Evolutionary conservation across 345 rosid genomes (phyloP), one percentile per base, ranked within the genome.

Genomic region (Citrus trifoliata): DNA sequence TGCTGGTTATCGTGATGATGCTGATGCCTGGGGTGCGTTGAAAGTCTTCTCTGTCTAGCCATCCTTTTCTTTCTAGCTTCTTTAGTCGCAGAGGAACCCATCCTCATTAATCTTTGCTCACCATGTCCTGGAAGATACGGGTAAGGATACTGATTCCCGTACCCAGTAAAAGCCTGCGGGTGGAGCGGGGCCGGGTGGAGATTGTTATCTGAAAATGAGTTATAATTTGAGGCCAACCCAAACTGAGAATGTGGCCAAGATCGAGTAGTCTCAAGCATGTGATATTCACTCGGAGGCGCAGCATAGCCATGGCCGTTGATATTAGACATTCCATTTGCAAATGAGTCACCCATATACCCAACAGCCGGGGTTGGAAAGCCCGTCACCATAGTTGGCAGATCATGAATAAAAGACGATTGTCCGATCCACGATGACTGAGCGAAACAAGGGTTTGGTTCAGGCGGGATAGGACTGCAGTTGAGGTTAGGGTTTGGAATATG

Each of bases 51-150:
- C 82, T 96, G 98, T 82, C 99, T 88, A 0, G 98, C 99, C 99
- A 97, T 97, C 62, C 99, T 88, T 88, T 96, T 96, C 92, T 93
- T 97, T 84, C 98, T 86, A 2, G 99, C 99, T 60, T 97, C 98
- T 80, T 94, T 94, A 0, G 98, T 93, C 1, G 97, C 97, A 0
- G 96, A 94, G 0, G 98, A 89, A 51, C 98, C 94, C 48, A 88
- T 68, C 71, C 92, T 82, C 60, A 73, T 77, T 70, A 89, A 48
- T 77, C 88, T 82, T 27, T 87, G 88, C 30, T 86, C 90, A 64
- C 85, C 86, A 60, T 89, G 88, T 3, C 87, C 88, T 2, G 77
- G 84, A 68, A 82, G 42, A 73, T 82, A 89, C 53, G 83, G 93
- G 53, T 86, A 89, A 8, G 87, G 87, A 77, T 89, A 88, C 13